Conservation (phyloP, 2,329 filamentous ascomycete species). For the Fusarium odoratissimum region DNA sequence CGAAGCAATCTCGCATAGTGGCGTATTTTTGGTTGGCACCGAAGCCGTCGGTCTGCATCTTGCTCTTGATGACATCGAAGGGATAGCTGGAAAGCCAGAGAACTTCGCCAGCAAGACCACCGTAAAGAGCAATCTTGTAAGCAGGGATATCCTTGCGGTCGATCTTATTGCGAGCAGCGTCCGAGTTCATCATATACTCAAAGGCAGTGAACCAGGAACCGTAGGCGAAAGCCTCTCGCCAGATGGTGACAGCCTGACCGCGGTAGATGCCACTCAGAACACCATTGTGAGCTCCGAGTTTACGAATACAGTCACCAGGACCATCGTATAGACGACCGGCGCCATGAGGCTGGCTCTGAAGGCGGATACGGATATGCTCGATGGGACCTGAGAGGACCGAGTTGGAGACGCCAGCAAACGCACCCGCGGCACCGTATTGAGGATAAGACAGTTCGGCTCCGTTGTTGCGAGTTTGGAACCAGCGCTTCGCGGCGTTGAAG, state of each 20-base stretch:
- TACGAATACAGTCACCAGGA: constrained; percentile 89
- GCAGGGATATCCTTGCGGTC: constrained; percentile 81
- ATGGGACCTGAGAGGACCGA: constrained; percentile 89
- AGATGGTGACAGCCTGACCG: constrained; percentile 84
- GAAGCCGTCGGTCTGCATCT: constrained; percentile 98
- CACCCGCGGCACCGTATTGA: constrained; percentile 91
- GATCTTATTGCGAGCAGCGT: constrained; percentile 81
- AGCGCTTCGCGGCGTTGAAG: constrained; percentile 91
- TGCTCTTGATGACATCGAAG: constrained; percentile 97
- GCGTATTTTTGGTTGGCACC: constrained; percentile 76
- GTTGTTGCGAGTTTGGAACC: constrained; percentile 82
- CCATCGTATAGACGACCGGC: constrained; percentile 81
- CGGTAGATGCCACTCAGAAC: constrained; percentile 83
- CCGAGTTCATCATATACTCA: constrained; percentile 94
- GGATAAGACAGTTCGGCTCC: constrained; percentile 73
- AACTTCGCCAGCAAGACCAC: constrained; percentile 91
- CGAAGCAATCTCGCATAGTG: constrained; percentile 90
- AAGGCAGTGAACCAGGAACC: constrained; percentile 95
- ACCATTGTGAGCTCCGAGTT: constrained; percentile 75
- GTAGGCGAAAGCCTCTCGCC: constrained; percentile 94
- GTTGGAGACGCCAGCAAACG: constrained; percentile 93
- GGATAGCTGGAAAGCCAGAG: constrained; percentile 96
- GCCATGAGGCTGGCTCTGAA: constrained; percentile 96
- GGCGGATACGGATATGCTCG: constrained; percentile 94
- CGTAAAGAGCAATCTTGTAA: constrained; percentile 91